Evolutionary conservation across 2,329 filamentous ascomycete genomes (phyloP), one percentile per base, ranked within the genome.

Genomic region (Beauveria medogensis): DNA sequence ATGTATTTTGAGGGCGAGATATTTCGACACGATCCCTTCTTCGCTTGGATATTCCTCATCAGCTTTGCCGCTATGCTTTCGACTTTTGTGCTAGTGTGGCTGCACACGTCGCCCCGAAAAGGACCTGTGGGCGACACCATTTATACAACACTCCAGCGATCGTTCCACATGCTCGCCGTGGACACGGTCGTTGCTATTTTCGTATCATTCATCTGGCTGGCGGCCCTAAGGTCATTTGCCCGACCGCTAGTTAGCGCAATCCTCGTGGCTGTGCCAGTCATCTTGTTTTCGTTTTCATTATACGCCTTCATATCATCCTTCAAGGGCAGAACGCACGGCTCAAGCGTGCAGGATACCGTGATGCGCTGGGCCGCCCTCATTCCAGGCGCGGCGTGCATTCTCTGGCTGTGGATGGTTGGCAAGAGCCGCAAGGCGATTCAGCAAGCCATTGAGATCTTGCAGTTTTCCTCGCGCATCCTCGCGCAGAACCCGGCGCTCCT

Each of bases 241-340:
- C 85, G 90, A 60, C 85, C 87, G n/a, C 77, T 97, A 58, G 90
- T 97, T 58, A 86, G 87, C 66, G 74, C 90, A 60, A 90, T 97
- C 64, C 75, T 97, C 43, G 77, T 97, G 46, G 89, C 90, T 0
- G 92, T 97, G 18, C 94, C 94, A 0, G 77, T 92, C 64, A 88
- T 97, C 30, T 82, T 97, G 62, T 84, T 94, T 65, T 92, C 91
- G 0, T 97, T 97, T 72, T 92, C 90, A 34, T 76, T 99, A 40
- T 97, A 97, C 70, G 89, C 94, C 0, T 87, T 99, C 66, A 84
- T 96, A 56, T 90, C 91, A 41, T 97, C 92, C 69, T 96, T 91
- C 75, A 87, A 91, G 69, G 90, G 91, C 2, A 77, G 80, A 34
- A 88, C 85, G 71, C 82, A 89, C 62, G 91, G 91, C n/a, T 74